Evolutionary conservation across 306 rosid genomes (phyloP).

Genomic region (Corylus heterophylla): DNA sequence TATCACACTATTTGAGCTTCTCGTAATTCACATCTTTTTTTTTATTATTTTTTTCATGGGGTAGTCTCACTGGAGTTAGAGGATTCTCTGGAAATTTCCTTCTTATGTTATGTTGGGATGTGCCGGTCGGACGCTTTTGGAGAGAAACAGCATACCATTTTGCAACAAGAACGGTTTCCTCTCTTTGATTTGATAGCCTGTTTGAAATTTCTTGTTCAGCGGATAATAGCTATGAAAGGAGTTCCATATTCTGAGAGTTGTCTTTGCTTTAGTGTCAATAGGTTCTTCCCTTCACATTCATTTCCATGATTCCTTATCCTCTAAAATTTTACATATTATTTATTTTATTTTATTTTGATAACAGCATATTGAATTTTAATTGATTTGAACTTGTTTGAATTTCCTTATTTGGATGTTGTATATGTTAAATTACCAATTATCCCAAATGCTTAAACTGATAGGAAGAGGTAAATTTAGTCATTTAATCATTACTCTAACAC

Average conservation of each 20-base stretch:
- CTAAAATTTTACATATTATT: not conserved
- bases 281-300: not conserved
- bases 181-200: not conserved
- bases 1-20: not conserved
- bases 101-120: not conserved
- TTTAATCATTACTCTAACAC: no score
- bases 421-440: no score
- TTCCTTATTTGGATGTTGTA: not conserved
- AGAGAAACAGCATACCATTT: not conserved
- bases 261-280: not conserved
- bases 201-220: not conserved
- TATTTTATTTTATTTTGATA: no score
- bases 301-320: not conserved
- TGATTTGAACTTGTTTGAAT: not conserved
- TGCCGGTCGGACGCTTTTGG: not conserved
- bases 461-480: no score
- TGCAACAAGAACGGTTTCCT: not conserved
- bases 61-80: no score
- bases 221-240: not conserved
- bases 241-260: not conserved
- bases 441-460: no score
- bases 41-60: no score
- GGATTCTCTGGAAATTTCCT: not conserved
- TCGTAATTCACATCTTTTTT: not conserved
- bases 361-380: no score